phyloP scores from a whole-genome alignment of 768 basidiomycete species.

The Suillus ampliporus region DNA sequence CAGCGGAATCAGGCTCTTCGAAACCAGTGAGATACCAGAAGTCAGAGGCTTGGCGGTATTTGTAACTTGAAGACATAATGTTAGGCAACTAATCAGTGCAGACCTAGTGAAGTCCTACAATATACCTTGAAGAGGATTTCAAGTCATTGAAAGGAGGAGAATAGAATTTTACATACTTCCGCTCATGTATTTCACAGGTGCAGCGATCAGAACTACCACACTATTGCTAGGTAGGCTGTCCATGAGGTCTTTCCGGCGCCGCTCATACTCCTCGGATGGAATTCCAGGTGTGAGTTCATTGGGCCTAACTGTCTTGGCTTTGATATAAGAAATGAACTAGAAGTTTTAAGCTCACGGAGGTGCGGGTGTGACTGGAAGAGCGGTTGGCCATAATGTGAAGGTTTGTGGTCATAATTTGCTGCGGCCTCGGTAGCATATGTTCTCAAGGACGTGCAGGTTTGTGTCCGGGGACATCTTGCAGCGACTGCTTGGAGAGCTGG shows the following conservation, averaged over 20 bases:
- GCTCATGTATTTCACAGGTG: constrained; percentile 86
- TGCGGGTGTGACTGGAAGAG: constrained; percentile 81
- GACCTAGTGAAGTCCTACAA: constrained; percentile 61
- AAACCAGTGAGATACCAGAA: constrained; percentile 98
- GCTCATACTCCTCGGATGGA: constrained; percentile 75
- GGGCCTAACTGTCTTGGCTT: constrained; percentile 47
- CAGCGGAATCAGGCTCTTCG: constrained; percentile 88
- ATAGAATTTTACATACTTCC: constrained; percentile 57
- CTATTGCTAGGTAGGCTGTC: constrained; percentile 72
- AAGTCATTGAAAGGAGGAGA: constrained; percentile 13
- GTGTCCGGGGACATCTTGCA: constrained; percentile 1
- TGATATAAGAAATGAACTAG: constrained; percentile 11
- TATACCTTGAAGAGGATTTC: constrained; percentile 53
- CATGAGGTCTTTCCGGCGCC: constrained; percentile 72
- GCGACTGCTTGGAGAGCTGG: constrained; percentile 5
- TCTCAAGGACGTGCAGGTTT: constrained; percentile 17
- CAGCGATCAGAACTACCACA: constrained; percentile 77
- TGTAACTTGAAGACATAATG: constrained; percentile 67
- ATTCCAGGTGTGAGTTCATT: constrained; percentile 88
- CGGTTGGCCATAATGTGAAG: constrained; percentile 83
- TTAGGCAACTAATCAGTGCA: constrained; percentile 9
- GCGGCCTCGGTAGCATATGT: constrained; percentile 41
- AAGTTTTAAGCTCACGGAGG: constrained; percentile 52
- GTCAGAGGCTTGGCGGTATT: constrained; percentile 90
- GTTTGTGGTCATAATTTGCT: constrained; percentile 52